A percentile compares a stretch with the other conserved stretches of the same genome.
Evolutionary conservation across 768 basidiomycete species (phyloP).

Genomic region (Leccinum truebloodii): DNA sequence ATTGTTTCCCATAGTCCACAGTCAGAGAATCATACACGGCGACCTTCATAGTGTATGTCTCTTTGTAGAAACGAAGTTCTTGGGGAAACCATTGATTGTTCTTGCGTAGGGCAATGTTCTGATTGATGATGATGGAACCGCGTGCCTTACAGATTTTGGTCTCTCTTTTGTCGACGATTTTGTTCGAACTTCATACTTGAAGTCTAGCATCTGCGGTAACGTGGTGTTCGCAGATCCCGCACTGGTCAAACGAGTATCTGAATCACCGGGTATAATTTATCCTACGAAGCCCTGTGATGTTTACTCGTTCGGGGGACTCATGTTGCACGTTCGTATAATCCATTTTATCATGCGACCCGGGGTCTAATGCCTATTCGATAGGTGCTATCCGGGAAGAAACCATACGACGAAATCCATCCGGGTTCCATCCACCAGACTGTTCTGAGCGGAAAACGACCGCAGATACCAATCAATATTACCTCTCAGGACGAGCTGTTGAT

Average conservation of each 20-base stretch:
- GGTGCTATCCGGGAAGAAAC: slow-evolving; percentile 24
- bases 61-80: background rate
- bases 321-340: slow-evolving; percentile 25
- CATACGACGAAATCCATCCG: slow-evolving; percentile 11
- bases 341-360: background rate
- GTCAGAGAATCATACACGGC: slow-evolving; percentile 31
- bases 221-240: slow-evolving; percentile 50
- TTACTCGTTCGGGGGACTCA: slow-evolving; percentile 39
- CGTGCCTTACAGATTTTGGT: slow-evolving; percentile 52
- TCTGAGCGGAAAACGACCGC: slow-evolving; percentile 13
- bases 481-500: slow-evolving; percentile 11
- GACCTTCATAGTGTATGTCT: slow-evolving; percentile 38
- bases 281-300: slow-evolving; percentile 27
- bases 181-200: slow-evolving; percentile 30
- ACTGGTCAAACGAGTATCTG: slow-evolving; percentile 11
- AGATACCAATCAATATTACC: slow-evolving; percentile 11
- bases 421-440: background rate
- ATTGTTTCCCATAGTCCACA: slow-evolving; percentile 22
- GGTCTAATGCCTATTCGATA: slow-evolving; percentile 13
- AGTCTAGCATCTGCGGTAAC: slow-evolving; percentile 38
- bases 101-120: slow-evolving; percentile 41
- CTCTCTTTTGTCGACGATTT: slow-evolving; percentile 33
- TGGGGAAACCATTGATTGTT: background rate
- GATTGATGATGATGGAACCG: slow-evolving; percentile 38
- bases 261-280: background rate